phyloP scores from a whole-genome alignment of 371 early-diverging fungal genomes.

The Syncephalastrum monosporum region DNA sequence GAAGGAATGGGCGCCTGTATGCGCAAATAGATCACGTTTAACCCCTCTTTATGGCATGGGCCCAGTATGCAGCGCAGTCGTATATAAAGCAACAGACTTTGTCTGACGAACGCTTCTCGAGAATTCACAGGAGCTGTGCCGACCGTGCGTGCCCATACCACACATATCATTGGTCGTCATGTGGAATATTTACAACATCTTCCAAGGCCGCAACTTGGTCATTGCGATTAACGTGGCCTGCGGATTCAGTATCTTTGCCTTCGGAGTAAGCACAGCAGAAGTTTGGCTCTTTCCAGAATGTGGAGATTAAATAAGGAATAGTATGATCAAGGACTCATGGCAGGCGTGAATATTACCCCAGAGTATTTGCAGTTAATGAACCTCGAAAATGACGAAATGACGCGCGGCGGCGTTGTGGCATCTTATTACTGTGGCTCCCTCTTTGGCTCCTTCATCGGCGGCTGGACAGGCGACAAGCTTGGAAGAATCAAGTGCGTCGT shows the following conservation, averaged over 20 bases:
- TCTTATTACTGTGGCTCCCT: slow-evolving; percentile 34
- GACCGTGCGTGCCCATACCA: too few relatives aligned
- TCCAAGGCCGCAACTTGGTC: slow-evolving; percentile 21
- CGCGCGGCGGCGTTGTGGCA: slow-evolving; percentile 42
- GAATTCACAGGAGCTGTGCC: too few relatives aligned
- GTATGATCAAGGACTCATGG: slow-evolving; percentile 51
- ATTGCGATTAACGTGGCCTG: slow-evolving; percentile 38
- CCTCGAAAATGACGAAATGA: slow-evolving; percentile 26
- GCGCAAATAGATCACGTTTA: too few relatives aligned
- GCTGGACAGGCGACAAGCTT: slow-evolving; percentile 25
- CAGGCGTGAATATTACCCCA: slow-evolving; percentile 35
- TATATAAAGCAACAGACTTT: too few relatives aligned
- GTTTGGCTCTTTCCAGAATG: background rate
- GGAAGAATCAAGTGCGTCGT: slow-evolving; percentile 29
- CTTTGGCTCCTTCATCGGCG: slow-evolving; percentile 41
- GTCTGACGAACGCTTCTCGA: too few relatives aligned
- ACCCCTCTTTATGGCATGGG: too few relatives aligned
- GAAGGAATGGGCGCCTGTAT: too few relatives aligned
- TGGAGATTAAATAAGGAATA: background rate
- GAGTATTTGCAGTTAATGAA: slow-evolving; percentile 38
- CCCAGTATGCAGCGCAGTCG: too few relatives aligned
- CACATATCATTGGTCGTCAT: background rate
- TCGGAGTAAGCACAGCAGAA: slow-evolving; percentile 35
- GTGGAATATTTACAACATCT: slow-evolving; percentile 9
- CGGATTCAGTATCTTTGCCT: slow-evolving; percentile 44